Evolutionary conservation across 768 basidiomycete genomes (phyloP).

Genomic region (Tricholoma saponaceum): DNA sequence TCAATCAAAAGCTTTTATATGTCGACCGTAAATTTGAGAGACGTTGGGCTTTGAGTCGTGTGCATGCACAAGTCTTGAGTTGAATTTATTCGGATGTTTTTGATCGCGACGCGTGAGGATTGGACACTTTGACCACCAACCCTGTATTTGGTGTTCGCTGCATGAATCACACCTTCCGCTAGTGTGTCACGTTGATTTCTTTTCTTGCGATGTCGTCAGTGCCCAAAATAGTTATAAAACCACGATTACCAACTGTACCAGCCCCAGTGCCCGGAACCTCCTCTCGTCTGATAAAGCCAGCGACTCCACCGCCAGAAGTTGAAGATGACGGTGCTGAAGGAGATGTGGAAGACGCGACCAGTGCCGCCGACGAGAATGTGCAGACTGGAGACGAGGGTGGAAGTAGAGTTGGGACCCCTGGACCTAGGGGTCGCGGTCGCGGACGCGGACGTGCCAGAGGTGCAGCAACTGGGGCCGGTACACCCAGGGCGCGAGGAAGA

Average conservation of each 20-base stretch:
- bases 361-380: conserved; percentile 29
- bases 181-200: neutral
- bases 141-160: too few relatives aligned
- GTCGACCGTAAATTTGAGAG: neutral
- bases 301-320: conserved; percentile 20
- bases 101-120: neutral
- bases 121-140: too few relatives aligned
- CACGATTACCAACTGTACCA: conserved; percentile 27
- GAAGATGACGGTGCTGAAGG: conserved; percentile 26
- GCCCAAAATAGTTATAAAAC: conserved; percentile 51
- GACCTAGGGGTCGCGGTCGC: conserved; percentile 38
- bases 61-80: neutral
- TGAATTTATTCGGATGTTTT: neutral
- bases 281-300: conserved; percentile 15
- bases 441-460: conserved; percentile 31
- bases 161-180: too few relatives aligned
- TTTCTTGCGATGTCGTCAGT: conserved; percentile 7
- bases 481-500: conserved; percentile 34
- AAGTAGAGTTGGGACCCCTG: conserved; percentile 24
- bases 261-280: conserved; percentile 22
- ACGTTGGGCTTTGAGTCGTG: neutral
- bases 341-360: conserved; percentile 30
- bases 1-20: neutral
- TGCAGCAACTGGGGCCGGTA: conserved; percentile 19
- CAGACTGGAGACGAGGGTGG: conserved; percentile 24